Conservation (phyloP, 2,329 filamentous ascomycete genomes). For the Paracamarosporium sp. region DNA sequence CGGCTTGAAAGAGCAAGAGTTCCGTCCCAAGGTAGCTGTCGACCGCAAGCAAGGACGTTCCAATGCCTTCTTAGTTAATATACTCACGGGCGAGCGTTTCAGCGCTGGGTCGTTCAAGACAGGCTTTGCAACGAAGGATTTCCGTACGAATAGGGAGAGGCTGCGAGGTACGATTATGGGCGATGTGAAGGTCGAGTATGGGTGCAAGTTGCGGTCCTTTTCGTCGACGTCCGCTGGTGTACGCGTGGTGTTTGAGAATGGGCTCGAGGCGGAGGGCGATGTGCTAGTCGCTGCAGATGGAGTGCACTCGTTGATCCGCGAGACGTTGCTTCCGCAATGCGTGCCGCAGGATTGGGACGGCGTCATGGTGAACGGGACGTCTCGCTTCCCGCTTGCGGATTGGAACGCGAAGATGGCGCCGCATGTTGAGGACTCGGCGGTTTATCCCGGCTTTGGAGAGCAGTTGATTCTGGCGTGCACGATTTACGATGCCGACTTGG, state of each 20-base stretch:
- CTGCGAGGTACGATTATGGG: background rate
- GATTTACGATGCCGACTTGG: conserved; percentile 1
- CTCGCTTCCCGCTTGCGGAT: background rate
- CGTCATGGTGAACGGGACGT: background rate
- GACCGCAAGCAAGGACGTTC: background rate
- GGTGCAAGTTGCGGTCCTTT: background rate
- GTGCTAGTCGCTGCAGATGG: background rate
- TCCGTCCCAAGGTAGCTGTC: background rate
- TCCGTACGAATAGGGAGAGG: background rate
- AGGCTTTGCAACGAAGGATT: background rate
- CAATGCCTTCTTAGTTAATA: background rate
- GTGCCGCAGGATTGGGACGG: background rate
- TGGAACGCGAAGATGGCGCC: background rate
- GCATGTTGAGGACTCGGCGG: background rate
- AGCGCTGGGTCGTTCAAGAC: background rate
- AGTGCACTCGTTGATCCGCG: background rate
- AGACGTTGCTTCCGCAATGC: background rate
- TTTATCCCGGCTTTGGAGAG: background rate
- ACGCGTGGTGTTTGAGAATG: background rate
- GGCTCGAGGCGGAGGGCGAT: background rate
- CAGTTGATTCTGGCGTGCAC: background rate
- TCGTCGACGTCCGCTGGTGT: background rate
- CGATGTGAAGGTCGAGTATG: background rate
- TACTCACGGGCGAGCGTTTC: background rate
- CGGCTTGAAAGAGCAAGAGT: background rate